These are phyloP conservation scores for Graphilbum sp. DNA, from an alignment of 2,329 filamentous ascomycete species.

Conservation along the genomic window DNA sequence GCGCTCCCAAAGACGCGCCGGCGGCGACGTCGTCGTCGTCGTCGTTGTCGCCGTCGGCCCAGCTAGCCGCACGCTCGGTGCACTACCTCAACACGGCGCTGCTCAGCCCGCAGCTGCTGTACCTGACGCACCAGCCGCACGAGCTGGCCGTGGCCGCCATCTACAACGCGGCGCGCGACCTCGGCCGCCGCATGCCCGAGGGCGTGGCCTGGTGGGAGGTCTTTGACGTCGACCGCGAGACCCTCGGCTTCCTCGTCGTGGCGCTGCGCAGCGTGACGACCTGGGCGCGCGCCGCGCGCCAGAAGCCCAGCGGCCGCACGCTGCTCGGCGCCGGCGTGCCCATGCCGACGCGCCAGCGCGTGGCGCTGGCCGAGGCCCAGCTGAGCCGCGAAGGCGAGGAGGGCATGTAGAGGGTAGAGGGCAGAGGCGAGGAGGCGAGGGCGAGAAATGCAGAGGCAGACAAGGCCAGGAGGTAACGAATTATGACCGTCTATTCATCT, in stretches of 20 bases:
- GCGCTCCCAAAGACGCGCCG: conserved; percentile 16
- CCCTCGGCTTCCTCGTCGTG: conserved; percentile 83
- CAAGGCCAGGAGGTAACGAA: background rate
- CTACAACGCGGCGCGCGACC: conserved; percentile 72
- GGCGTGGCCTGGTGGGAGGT: conserved; percentile 93
- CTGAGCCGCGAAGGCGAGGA: background rate
- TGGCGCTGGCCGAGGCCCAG: conserved; percentile 43
- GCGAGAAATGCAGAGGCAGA: too few species aligned
- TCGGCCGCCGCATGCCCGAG: conserved; percentile 54
- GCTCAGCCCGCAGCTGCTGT: conserved; percentile 74
- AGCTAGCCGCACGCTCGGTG: conserved; percentile 42
- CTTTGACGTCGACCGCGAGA: conserved; percentile 88
- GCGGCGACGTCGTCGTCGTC: too few species aligned
- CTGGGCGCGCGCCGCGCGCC: conserved; percentile 45
- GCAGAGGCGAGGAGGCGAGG: too few species aligned
- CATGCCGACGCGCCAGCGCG: conserved; percentile 39
- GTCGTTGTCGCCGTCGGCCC: too few species aligned
- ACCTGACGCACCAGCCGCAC: conserved; percentile 81
- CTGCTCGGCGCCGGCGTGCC: conserved; percentile 23
- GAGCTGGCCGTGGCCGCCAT: conserved; percentile 75
- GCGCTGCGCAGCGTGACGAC: conserved; percentile 64
- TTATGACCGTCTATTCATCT: too few species aligned
- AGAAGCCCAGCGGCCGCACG: conserved; percentile 20
- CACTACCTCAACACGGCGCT: conserved; percentile 76
- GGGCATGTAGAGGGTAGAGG: background rate